A percentile compares a stretch with the other conserved stretches of the same genome.
These are phyloP conservation scores for Geosiphon pyriformis DNA, from an alignment of 192 early-diverging fungal species.

Conservation along the genomic window DNA sequence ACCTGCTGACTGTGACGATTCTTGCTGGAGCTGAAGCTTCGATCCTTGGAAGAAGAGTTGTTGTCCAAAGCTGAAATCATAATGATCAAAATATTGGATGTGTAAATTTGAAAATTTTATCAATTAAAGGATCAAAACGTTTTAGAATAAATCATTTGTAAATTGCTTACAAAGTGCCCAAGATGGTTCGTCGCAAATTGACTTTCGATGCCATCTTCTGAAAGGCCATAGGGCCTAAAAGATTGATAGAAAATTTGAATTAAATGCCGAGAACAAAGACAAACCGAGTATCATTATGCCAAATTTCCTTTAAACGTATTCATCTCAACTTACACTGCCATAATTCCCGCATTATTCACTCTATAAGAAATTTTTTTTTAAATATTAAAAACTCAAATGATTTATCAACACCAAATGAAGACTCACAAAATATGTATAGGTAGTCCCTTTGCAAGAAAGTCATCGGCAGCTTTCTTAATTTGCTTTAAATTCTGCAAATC, in stretches of 20 bases:
- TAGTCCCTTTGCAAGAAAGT: slow-evolving; percentile 27
- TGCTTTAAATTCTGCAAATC: slow-evolving; percentile 28
- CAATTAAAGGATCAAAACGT: neutral
- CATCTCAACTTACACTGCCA: slow-evolving; percentile 5
- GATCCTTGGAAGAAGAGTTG: slow-evolving; percentile 32
- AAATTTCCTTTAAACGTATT: neutral
- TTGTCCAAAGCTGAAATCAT: slow-evolving; percentile 19
- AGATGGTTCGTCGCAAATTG: slow-evolving; percentile 47
- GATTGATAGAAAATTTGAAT: neutral
- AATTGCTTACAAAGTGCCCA: slow-evolving; percentile 30
- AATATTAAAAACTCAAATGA: neutral
- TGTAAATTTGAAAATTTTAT: neutral
- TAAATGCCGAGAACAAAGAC: neutral
- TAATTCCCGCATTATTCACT: slow-evolving; percentile 36
- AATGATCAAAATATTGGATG: neutral
- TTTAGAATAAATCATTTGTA: no score
- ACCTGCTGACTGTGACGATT: slow-evolving; percentile 42
- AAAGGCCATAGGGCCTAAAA: slow-evolving; percentile 18
- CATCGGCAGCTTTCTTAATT: slow-evolving; percentile 22
- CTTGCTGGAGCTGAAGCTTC: slow-evolving; percentile 36
- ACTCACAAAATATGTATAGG: slow-evolving; percentile 42
- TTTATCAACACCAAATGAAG: neutral
- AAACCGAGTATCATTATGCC: no score
- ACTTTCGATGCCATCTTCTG: slow-evolving; percentile 34
- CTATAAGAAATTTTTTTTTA: slow-evolving; percentile 1